Base-by-base conservation (phyloP, 495 filamentous ascomycete genomes). In the Aspergillus indologenus region DNA sequence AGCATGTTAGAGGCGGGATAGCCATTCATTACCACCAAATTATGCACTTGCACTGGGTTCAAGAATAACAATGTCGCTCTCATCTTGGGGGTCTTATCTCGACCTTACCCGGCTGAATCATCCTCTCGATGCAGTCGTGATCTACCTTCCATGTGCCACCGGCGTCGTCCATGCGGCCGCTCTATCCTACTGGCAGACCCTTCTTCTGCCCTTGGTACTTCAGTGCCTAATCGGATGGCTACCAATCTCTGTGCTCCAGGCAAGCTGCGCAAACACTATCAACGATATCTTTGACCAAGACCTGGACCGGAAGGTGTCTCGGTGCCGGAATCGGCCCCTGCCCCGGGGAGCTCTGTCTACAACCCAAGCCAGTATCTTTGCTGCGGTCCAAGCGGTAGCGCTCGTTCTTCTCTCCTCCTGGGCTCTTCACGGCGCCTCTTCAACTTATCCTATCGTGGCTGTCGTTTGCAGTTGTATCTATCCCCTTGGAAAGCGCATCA, bases 31-130 rank as follows among this genome's bases (percentile, higher is more conserved):
- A n/a, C n/a, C n/a, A n/a, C n/a, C n/a, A n/a, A n/a, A n/a, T n/a
- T n/a, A n/a, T n/a, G n/a, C n/a, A n/a, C n/a, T n/a, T n/a, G n/a
- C n/a, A n/a, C n/a, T n/a, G n/a, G n/a, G n/a, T n/a, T n/a, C n/a
- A n/a, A n/a, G 12, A 4, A 15, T 40, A 11, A 2, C 12, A 40
- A 2, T 40, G 6, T 40, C 34, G 5, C 5, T 40, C 5, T 8
- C 12, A 15, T 81, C 87, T 46, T 83, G 85, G 78, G 75, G 93
- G 43, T 76, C 75, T 1, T 79, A 77, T 54, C 67, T 58, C 6
- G 56, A 79, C 57, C 64, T 79, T 11, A 75, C 72, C 70, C 77
- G 76, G 9, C 61, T 79, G 29, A 68, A 76, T 22, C 62, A 61
- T 15, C 12, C 34, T 40, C 12, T 24, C 75, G 62, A 19, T 61